Evolutionary conservation across 495 filamentous ascomycete genomes (phyloP), one percentile per base, ranked within the genome.

Genomic region (Hypoxylon perforatum): DNA sequence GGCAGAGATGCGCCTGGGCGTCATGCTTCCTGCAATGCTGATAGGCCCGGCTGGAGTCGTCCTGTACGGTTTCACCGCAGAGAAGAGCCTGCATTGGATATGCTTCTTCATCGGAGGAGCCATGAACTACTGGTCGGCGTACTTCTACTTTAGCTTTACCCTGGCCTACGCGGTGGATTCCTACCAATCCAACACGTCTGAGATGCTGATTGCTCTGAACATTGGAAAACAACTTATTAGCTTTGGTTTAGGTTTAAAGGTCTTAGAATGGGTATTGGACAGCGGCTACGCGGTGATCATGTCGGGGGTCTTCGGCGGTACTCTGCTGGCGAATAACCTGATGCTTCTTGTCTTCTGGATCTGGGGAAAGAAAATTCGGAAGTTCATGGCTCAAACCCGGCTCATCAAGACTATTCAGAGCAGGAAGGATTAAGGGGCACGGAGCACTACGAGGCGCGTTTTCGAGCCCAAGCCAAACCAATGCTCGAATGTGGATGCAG

Each of bases 181-280:
- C 11, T 87, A 88, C 65, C 78, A 80, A n/a, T 76, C 81, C 1
- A 87, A 87, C 52, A 82, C 82, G 9, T 80, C 77, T 0, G 86
- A 90, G 69, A 88, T 90, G 87, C 75, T 90, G 25, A 90, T 90
- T 64, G 85, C 85, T 2, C 88, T 90, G 85, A 88, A 88, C 61
- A 66, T 90, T 21, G 87, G 87, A n/a, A 90, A 90, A 60, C 85
- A 88, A 71, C 81, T 84, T 4, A 86, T 90, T 46, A 82, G 77
- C 50, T 88, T 90, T 63, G 87, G 85, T 2, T 85, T 88, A 77
- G 85, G 86, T 4, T 69, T 85, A 17, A 82, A 85, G 59, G 63
- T 90, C 44, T 73, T 90, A 18, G 77, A 81, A 55, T 90, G 86
- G 87, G 84, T 88, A 10, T 50, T 84, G 70, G 64, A 81, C 54